Base-by-base conservation (phyloP, 106 monocot genomes). In the Dactylorhiza incarnata region DNA sequence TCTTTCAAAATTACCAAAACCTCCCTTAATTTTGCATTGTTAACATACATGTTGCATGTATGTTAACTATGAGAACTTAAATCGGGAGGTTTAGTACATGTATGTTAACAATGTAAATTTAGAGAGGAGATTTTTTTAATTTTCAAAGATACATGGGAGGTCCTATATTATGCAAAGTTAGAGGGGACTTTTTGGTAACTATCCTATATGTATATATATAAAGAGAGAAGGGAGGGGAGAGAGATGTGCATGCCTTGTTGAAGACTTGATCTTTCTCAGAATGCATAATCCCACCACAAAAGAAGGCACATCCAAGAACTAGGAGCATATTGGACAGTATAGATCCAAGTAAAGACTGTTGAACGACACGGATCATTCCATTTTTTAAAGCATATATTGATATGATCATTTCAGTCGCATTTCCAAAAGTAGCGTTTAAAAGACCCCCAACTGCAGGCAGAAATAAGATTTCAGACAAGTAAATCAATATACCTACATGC, bases 401-500 rank as follows among this genome's bases (percentile, higher is more conserved):
- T 73, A 97, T 97, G 74, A 97, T 97, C 96, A 97, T 97, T 72
- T 97, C 96, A 11, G 96, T 97, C 5, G 96, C 96, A 89, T 97
- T 97, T 50, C 96, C 96, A 87, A 97, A 97, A 66, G 96, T 97
- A 69, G 96, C 96, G 86, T 97, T 97, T 77, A 97, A 71, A 45
- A 97, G 91, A 15, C 96, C 96, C 8, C 96, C 96, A 83, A 97
- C 96, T 93, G 65, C 26, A 65, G 65, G 13, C 20, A 46, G 17
- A 46, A 46, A 68, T 3, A 69, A 7, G 9, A 69, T 46, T 44
- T 46, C 45, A 7, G 68, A 16, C 17, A 17, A 11, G 68, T 58
- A 73, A 5, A 67, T 65, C 6, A 48, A 73, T 58, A 65, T 48
- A 71, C 61, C 65, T 29, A 20, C 29, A 29, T 29, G 12, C 25